Base-by-base conservation (phyloP, 768 basidiomycete species). In the Lepiota brunneoincarnata region DNA sequence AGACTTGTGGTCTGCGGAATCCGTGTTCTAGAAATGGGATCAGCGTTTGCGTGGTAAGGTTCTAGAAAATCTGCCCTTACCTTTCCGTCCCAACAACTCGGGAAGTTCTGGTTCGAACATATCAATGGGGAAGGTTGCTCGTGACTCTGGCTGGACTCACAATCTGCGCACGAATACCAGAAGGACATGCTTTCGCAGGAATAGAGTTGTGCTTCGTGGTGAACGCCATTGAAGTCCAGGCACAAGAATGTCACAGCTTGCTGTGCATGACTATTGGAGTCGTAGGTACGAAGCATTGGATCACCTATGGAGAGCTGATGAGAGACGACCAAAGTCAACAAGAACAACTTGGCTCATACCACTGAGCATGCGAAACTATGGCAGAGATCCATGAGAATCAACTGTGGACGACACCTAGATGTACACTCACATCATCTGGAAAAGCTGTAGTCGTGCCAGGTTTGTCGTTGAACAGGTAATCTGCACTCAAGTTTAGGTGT, bases 61-160 rank as follows among this genome's bases (percentile, higher is more conserved):
- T 20, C 17, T 2, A 24, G 34, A 28, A 28, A 17, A 21, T 11
- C 26, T 18, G 6, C 40, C 47, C 58, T 34, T 49, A 78, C 77
- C 74, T 75, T 74, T 56, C 80, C 80, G 60, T 82, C 76, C 80
- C 80, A 82, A 63, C 80, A 82, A 54, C 75, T 79, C 6, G 74
- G 76, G 67, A 80, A 78, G 59, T 78, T 79, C 76, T 80, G 48
- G n/a, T n/a, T 18, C 14, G 9, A 28, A 45, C 40, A 39, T 9
- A 35, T 34, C 14, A 26, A 17, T 40, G 36, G 15, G 23, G n/a
- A 12, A 42, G 15, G n/a, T 43, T 43, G 31, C 4, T 24, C 44
- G 7, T 11, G 40, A 18, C 28, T 23, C 38, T 42, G 24, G 50
- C n/a, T 36, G 2, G 2, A 69, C 75, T 44, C 60, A 79, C 79